A percentile compares a stretch with the other conserved stretches of the same genome.
Evolutionary conservation across 2,329 filamentous ascomycete species (phyloP).

Genomic region (Pseudocercospora vitis): DNA sequence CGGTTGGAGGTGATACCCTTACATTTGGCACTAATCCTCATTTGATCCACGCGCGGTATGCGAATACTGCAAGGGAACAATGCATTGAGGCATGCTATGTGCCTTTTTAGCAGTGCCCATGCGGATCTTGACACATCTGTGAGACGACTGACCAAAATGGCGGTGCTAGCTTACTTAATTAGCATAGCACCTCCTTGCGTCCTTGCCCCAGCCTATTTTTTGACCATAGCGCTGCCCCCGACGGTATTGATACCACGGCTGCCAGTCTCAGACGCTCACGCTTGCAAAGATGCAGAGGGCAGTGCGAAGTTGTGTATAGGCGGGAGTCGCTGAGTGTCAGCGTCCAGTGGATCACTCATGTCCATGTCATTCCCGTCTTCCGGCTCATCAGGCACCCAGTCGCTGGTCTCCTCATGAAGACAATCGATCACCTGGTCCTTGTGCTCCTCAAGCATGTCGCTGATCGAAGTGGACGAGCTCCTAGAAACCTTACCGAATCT

Average conservation of each 20-base stretch:
- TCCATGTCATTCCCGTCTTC: conserved; percentile 7
- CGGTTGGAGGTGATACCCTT: too few species aligned
- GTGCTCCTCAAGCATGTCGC: conserved; percentile 59
- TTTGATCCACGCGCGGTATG: too few species aligned
- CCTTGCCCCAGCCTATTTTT: too few species aligned
- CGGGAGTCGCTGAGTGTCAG: conserved; percentile 7
- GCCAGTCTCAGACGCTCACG: not conserved
- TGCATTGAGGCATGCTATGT: too few species aligned
- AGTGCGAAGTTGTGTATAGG: not conserved
- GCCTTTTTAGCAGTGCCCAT: too few species aligned
- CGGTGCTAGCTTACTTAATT: too few species aligned
- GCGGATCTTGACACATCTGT: too few species aligned
- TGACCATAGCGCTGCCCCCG: not conserved
- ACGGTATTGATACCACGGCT: not conserved
- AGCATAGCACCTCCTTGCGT: not conserved
- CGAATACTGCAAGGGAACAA: too few species aligned
- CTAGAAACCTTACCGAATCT: conserved; percentile 57
- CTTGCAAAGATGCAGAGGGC: not conserved
- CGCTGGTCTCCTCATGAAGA: conserved; percentile 46
- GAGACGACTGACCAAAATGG: too few species aligned
- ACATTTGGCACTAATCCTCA: too few species aligned
- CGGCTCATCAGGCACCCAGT: conserved; percentile 31
- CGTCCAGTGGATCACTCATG: not conserved
- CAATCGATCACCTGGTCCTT: conserved; percentile 50
- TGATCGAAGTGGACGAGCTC: conserved; percentile 49